phyloP scores from a whole-genome alignment of 2,329 filamentous ascomycete genomes.

The Phialemonium atrogriseum region DNA sequence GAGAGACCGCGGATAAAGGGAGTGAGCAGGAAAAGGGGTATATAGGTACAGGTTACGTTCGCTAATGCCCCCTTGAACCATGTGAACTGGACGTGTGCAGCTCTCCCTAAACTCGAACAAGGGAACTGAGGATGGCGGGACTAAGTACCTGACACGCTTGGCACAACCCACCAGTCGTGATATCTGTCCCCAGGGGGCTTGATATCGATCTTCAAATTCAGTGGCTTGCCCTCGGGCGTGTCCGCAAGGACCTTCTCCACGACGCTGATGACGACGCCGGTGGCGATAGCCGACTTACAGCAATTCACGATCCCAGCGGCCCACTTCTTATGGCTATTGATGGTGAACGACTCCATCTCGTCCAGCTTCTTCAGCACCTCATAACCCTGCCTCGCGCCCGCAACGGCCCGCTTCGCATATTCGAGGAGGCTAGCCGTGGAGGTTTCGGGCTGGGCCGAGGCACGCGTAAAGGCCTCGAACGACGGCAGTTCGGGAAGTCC shows the following conservation, averaged over 20 bases:
- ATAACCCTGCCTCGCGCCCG: constrained; percentile 44
- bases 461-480: constrained; percentile 49
- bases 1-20: too few relatives aligned
- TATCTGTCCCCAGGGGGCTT: constrained; percentile 45
- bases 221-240: constrained; percentile 7
- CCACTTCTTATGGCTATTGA: constrained; percentile 55
- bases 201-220: constrained; percentile 36
- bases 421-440: constrained; percentile 31
- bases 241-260: constrained; percentile 47
- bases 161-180: constrained; percentile 59
- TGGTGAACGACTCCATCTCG: constrained; percentile 44
- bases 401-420: constrained; percentile 36
- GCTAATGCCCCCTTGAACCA: too few relatives aligned
- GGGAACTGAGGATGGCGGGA: too few relatives aligned
- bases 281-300: constrained; percentile 62
- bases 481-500: constrained; percentile 59
- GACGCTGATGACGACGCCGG: constrained; percentile 54
- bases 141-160: too few relatives aligned
- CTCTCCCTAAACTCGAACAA: too few relatives aligned
- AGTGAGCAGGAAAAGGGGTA: too few relatives aligned
- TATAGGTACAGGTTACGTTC: too few relatives aligned
- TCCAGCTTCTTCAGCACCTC: constrained; percentile 46
- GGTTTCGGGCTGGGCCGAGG: constrained; percentile 30
- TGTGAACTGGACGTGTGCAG: too few relatives aligned
- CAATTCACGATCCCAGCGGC: constrained; percentile 47